Base-by-base conservation (phyloP, 2,329 filamentous ascomycete species). In the Coniochaeta prunicola region DNA sequence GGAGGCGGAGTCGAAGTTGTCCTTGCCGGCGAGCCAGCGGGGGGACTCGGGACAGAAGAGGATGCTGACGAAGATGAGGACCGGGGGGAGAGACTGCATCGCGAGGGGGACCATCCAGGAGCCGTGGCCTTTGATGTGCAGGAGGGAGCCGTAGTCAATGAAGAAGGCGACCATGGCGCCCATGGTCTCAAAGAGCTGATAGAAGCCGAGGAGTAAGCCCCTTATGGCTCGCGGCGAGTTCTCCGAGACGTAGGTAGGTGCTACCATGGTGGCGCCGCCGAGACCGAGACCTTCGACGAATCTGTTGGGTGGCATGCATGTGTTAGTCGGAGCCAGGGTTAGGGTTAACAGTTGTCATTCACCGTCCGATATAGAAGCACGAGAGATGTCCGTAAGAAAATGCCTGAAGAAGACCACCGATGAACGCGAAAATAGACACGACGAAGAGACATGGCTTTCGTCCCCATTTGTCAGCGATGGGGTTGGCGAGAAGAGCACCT, bases 211-310 rank as follows among this genome's bases (percentile, higher is more conserved):
- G 0, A 86, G 72, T 58, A 80, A 78, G 13, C 83, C 84, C 40
- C 84, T 80, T 59, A 85, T 84, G 34, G 79, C 80, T 42, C 80
- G 78, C 3, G 83, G 83, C 2, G 81, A 73, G 63, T 83, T 86
- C 65, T 86, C 84, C 0, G 82, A 79, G 33, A 87, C 81, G 68
- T 85, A 86, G 0, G 83, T 76, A 2, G 83, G 83, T 3, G 80
- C 81, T 58, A 85, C 77, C 76, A 84, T 84, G 36, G 79, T 80
- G 40, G 79, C 78, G 56, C 74, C 76, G 17, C 76, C 77, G 10
- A 80, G 73, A 58, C 75, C 78, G 8, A 86, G 68, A 45, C 83
- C 83, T 58, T 79, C 79, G 28, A 85, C 70, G 53, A 85, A 78
- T 59, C 74, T 61, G 34, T n/a, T 13, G 13, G 40, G 19, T 15